phyloP scores from a whole-genome alignment of 192 early-diverging fungal species.

The Gamsiella multidivaricata region DNA sequence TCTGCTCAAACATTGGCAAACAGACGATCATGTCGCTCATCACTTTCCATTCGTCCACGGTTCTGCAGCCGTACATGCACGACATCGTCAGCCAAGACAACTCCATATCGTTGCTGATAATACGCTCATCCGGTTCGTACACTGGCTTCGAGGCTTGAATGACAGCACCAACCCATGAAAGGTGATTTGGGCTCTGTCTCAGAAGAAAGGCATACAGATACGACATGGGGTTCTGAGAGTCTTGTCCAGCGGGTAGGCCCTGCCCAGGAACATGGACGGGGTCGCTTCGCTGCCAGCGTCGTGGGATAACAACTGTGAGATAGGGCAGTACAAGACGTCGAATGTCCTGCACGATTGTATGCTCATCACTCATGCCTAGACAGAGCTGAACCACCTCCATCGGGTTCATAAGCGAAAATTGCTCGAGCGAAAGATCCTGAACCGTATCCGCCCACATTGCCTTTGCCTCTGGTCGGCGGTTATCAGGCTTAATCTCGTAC shows the following conservation, averaged over 20 bases:
- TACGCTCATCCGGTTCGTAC: constrained; percentile 57
- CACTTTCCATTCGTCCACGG: constrained; percentile 51
- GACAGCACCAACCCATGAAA: constrained; percentile 58
- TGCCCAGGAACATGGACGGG: constrained; percentile 10
- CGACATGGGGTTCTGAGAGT: constrained; percentile 31
- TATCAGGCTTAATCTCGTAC: constrained; percentile 65
- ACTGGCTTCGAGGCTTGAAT: constrained; percentile 65
- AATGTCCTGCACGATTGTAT: constrained; percentile 61
- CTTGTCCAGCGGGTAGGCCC: constrained; percentile 34
- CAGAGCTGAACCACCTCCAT: constrained; percentile 54
- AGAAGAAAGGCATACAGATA: constrained; percentile 63
- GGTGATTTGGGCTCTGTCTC: constrained; percentile 43
- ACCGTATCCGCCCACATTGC: constrained; percentile 29
- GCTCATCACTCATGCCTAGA: constrained; percentile 47
- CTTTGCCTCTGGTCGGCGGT: constrained; percentile 22
- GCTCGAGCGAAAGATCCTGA: constrained; percentile 43
- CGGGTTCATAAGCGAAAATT: constrained; percentile 54
- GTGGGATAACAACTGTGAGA: constrained; percentile 33
- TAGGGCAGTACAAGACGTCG: constrained; percentile 61
- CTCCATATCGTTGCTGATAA: constrained; percentile 64
- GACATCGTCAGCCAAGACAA: constrained; percentile 61
- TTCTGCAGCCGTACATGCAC: constrained; percentile 60
- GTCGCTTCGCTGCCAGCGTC: constrained; percentile 37
- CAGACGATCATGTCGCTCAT: constrained; percentile 66
- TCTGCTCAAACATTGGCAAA: constrained; percentile 61